These are phyloP conservation scores for Penicillium lagena DNA, from an alignment of 495 filamentous ascomycete genomes.

Conservation along the genomic window DNA sequence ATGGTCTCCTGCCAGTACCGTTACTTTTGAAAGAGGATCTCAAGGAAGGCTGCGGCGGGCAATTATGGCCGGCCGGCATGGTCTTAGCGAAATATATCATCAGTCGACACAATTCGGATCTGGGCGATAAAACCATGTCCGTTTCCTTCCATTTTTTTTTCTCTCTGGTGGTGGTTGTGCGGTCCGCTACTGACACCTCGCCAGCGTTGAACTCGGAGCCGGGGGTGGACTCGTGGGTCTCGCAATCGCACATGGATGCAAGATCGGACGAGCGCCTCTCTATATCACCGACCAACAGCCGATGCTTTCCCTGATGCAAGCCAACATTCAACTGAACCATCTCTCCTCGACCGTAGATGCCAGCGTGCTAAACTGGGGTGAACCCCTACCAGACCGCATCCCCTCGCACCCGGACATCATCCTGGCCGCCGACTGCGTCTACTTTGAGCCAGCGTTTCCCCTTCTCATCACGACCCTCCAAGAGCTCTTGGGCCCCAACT, in stretches of 20 bases:
- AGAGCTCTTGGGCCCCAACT: slow-evolving; percentile 49
- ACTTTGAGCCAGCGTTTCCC: slow-evolving; percentile 93
- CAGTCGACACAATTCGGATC: slow-evolving; percentile 50
- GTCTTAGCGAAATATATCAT: slow-evolving; percentile 80
- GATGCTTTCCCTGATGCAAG: slow-evolving; percentile 75
- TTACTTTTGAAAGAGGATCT: slow-evolving; percentile 79
- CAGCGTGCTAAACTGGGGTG: slow-evolving; percentile 68
- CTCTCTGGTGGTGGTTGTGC: background rate
- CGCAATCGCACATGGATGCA: slow-evolving; percentile 32
- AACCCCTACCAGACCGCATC: slow-evolving; percentile 26
- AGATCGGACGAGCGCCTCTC: slow-evolving; percentile 34
- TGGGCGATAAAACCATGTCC: slow-evolving; percentile 68
- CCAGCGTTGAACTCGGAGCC: slow-evolving; percentile 85
- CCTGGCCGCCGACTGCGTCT: slow-evolving; percentile 93
- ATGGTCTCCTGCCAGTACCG: slow-evolving; percentile 61
- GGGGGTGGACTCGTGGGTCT: slow-evolving; percentile 81
- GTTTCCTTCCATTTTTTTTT: slow-evolving; percentile 26
- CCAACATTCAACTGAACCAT: slow-evolving; percentile 75
- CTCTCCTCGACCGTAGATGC: slow-evolving; percentile 56
- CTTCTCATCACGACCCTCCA: slow-evolving; percentile 73
- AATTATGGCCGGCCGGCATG: slow-evolving; percentile 91
- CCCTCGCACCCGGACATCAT: slow-evolving; percentile 61
- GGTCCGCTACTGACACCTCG: background rate
- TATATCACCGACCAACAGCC: slow-evolving; percentile 80
- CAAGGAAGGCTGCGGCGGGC: slow-evolving; percentile 80